Percentiles rank a stretch among this genome's conserved stretches.
Evolutionary conservation across 371 early-diverging fungal species (phyloP).

Genomic region (Sporodiniella umbellata): DNA sequence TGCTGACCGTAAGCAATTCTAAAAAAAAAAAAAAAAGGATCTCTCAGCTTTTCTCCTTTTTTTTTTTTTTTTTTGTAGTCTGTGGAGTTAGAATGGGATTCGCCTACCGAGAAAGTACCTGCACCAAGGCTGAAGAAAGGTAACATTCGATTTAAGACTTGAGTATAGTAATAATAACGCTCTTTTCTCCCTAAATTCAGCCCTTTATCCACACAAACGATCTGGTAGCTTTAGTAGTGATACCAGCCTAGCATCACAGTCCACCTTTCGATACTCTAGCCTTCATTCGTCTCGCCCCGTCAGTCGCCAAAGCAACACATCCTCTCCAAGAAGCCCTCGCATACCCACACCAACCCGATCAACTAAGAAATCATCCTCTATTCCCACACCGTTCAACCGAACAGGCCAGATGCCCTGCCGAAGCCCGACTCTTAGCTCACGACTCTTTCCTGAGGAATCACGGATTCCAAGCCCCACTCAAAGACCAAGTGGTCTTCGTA

Average conservation of each 20-base stretch:
- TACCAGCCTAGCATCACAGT: slow-evolving; percentile 40
- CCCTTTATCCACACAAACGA: slow-evolving; percentile 1
- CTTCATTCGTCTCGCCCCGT: slow-evolving; percentile 39
- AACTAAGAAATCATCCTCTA: slow-evolving; percentile 3
- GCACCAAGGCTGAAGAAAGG: background rate
- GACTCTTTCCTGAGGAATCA: slow-evolving; percentile 6
- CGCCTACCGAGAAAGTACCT: background rate
- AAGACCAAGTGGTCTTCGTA: slow-evolving; percentile 18
- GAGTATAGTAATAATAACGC: background rate
- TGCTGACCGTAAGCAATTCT: background rate
- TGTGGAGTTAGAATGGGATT: slow-evolving; percentile 18
- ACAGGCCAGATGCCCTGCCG: slow-evolving; percentile 38
- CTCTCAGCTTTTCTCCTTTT: no score
- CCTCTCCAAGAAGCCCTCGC: slow-evolving; percentile 17
- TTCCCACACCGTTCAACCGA: slow-evolving; percentile 24
- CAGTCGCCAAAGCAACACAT: slow-evolving; percentile 35
- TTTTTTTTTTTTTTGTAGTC: background rate
- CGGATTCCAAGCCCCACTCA: no score
- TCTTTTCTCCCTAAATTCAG: no score
- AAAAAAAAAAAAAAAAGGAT: background rate
- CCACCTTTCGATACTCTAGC: slow-evolving; percentile 36
- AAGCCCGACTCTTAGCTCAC: background rate
- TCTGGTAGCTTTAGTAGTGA: slow-evolving; percentile 48
- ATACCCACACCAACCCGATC: slow-evolving; percentile 22
- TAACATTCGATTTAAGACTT: background rate